Percentiles rank a stretch among this genome's conserved stretches.
Evolutionary conservation across 345 rosid species (phyloP).

Genomic region (Bruguiera gymnorhiza): DNA sequence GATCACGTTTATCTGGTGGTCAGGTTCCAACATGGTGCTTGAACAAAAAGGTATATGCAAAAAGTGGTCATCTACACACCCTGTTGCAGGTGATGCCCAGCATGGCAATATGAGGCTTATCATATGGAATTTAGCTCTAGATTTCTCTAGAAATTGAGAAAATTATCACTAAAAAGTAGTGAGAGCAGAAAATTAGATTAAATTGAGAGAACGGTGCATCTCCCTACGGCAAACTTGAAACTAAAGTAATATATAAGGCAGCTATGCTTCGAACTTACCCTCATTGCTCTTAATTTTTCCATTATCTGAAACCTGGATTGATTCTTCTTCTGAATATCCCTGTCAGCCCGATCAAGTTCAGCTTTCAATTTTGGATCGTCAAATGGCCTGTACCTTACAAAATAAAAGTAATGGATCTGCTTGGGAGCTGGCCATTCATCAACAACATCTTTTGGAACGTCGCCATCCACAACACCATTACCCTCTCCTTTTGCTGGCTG

Average conservation of each 20-base stretch:
- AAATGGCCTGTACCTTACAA: constrained; percentile 45
- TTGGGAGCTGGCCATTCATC: constrained; percentile 81
- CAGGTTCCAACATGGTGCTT: too few species aligned
- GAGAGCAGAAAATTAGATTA: neutral
- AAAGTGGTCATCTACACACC: too few species aligned
- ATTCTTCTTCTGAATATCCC: constrained; percentile 50
- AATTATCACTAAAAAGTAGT: neutral
- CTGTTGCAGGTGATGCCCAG: too few species aligned
- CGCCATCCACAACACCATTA: constrained; percentile 33
- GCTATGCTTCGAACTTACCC: constrained; percentile 40
- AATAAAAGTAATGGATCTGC: constrained; percentile 62
- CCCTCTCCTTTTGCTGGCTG: constrained; percentile 43
- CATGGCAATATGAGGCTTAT: too few species aligned
- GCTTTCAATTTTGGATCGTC: constrained; percentile 63
- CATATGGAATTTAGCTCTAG: neutral
- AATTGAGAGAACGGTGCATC: neutral
- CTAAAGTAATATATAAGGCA: neutral
- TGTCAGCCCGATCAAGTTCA: constrained; percentile 62
- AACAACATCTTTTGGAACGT: constrained; percentile 55
- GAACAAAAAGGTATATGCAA: too few species aligned
- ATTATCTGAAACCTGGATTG: constrained; percentile 36
- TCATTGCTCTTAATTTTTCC: constrained; percentile 51
- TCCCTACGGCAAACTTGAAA: neutral
- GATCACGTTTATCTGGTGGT: too few species aligned
- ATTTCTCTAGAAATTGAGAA: neutral